phyloP scores from a whole-genome alignment of 2,329 filamentous ascomycete species.

The Pseudogymnoascus sp. region DNA sequence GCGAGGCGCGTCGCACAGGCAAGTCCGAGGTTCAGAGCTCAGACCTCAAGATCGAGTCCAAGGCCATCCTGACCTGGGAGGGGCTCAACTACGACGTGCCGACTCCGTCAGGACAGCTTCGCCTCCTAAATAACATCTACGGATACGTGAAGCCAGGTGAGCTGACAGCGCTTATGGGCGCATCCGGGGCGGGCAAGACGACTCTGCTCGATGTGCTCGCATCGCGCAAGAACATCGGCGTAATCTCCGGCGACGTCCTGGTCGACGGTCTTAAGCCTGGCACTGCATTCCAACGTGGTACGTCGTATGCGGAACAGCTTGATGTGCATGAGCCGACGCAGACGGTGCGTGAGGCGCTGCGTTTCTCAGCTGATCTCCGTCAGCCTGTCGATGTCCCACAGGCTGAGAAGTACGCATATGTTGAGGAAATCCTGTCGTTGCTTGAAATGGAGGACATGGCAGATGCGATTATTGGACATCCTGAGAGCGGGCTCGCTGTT shows the following conservation, averaged over 20 bases:
- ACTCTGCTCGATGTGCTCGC: slow-evolving; percentile 79
- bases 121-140: slow-evolving; percentile 69
- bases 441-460: slow-evolving; percentile 60
- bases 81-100: slow-evolving; percentile 61
- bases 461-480: slow-evolving; percentile 55
- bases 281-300: slow-evolving; percentile 66
- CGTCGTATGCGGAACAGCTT: slow-evolving; percentile 82
- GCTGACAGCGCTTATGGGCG: slow-evolving; percentile 55
- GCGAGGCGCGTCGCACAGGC: neutral
- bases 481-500: slow-evolving; percentile 52
- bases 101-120: slow-evolving; percentile 51
- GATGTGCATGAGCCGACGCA: slow-evolving; percentile 77
- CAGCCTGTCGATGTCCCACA: slow-evolving; percentile 65
- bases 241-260: slow-evolving; percentile 75
- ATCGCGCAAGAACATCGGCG: slow-evolving; percentile 78
- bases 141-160: slow-evolving; percentile 72
- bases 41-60: slow-evolving; percentile 46
- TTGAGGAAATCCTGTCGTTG: slow-evolving; percentile 65
- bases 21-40: slow-evolving; percentile 14
- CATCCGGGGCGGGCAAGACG: slow-evolving; percentile 73
- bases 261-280: slow-evolving; percentile 61
- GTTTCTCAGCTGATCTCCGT: slow-evolving; percentile 80
- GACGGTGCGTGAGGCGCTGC: slow-evolving; percentile 81
- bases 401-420: slow-evolving; percentile 72
- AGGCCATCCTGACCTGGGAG: slow-evolving; percentile 66